These are phyloP conservation scores for Begonia peltatifolia DNA, from an alignment of 306 rosid genomes.

Conservation along the genomic window DNA sequence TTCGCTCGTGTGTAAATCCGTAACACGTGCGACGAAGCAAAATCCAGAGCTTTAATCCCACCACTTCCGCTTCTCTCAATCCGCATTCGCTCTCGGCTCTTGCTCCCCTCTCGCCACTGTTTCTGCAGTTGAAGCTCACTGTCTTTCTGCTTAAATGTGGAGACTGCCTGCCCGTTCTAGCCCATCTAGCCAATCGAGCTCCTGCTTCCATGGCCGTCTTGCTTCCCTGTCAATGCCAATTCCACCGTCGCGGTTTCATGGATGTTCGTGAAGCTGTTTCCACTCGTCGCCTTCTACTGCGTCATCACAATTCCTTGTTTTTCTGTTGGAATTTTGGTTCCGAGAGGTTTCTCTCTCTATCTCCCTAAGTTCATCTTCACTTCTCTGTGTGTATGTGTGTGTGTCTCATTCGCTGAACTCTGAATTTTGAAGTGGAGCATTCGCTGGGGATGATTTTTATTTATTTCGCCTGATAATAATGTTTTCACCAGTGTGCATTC, in stretches of 20 bases:
- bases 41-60: too few species aligned
- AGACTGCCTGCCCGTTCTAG: conserved; percentile 7
- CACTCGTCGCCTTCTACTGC: conserved; percentile 15
- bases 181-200: conserved; percentile 7
- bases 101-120: not conserved
- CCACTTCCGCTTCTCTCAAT: not conserved
- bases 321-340: conserved; percentile 21
- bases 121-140: not conserved
- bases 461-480: not conserved
- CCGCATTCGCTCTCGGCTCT: not conserved
- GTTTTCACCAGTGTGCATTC: too few species aligned
- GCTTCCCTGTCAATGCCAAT: conserved; percentile 16
- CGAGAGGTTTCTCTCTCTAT: conserved; percentile 26
- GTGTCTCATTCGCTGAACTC: not conserved
- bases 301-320: conserved; percentile 13
- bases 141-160: conserved; percentile 15
- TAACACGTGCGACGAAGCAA: too few species aligned
- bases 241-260: conserved; percentile 23
- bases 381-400: not conserved
- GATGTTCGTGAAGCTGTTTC: conserved; percentile 36
- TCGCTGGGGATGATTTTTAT: not conserved
- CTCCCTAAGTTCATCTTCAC: conserved; percentile 27
- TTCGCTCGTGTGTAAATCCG: too few species aligned
- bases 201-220: conserved; percentile 12
- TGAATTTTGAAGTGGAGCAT: not conserved